These are phyloP conservation scores for Sicyos baderoa DNA, from an alignment of 306 rosid species.

Conservation along the genomic window DNA sequence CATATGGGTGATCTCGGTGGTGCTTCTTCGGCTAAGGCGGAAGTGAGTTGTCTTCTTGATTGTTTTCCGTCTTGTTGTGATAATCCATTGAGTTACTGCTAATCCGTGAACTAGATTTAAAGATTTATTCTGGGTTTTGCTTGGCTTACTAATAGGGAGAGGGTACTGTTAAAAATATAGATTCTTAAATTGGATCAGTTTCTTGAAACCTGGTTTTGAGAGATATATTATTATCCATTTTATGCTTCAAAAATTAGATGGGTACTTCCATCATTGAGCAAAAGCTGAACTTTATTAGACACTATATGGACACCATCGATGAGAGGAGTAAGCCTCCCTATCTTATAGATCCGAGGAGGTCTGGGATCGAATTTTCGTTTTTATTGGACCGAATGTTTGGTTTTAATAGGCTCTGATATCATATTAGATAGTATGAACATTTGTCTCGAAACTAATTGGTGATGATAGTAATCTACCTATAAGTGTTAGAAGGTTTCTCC, in stretches of 20 bases:
- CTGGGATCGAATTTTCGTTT: too few relatives aligned
- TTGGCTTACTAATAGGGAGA: background rate
- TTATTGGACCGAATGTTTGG: too few relatives aligned
- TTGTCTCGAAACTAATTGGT: too few relatives aligned
- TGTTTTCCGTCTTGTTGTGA: background rate
- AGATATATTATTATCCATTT: background rate
- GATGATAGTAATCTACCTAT: too few relatives aligned
- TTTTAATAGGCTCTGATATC: too few relatives aligned
- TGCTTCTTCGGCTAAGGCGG: constrained; percentile 84
- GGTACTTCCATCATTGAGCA: background rate
- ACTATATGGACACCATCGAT: too few relatives aligned
- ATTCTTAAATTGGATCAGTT: too few relatives aligned
- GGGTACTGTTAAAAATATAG: background rate
- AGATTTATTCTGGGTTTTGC: background rate
- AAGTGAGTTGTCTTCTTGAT: constrained; percentile 4
- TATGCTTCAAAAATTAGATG: constrained; percentile 2
- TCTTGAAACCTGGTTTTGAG: background rate
- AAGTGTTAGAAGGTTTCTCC: too few relatives aligned
- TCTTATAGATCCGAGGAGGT: too few relatives aligned
- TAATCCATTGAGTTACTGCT: background rate
- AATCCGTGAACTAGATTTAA: background rate
- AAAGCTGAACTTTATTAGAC: too few relatives aligned
- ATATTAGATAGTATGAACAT: too few relatives aligned
- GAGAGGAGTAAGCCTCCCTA: too few relatives aligned
- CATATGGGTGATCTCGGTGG: constrained; percentile 99